Evolutionary conservation across 345 rosid species (phyloP).

Genomic region (Aquilaria malaccensis): DNA sequence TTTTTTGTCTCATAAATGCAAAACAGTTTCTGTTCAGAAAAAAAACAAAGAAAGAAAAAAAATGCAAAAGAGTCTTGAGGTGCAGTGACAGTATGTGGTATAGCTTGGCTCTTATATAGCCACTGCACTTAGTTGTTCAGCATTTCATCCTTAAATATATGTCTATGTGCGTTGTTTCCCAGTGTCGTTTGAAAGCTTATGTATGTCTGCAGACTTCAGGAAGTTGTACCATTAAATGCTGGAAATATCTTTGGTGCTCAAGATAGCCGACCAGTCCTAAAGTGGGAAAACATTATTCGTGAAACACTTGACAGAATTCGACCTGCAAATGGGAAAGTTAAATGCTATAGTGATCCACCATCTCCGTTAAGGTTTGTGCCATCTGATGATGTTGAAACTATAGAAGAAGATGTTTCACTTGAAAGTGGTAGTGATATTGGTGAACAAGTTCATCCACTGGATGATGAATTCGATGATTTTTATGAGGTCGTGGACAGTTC

Average conservation of each 20-base stretch:
- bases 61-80: no score
- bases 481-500: slow-evolving; percentile 19
- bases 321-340: slow-evolving; percentile 36
- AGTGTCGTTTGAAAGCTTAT: no score
- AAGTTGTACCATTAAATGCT: slow-evolving; percentile 90
- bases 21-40: no score
- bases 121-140: no score
- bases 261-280: slow-evolving; percentile 72
- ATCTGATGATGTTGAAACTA: slow-evolving; percentile 46
- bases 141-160: no score
- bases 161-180: no score
- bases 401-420: slow-evolving; percentile 54
- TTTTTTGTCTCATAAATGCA: no score
- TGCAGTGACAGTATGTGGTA: no score
- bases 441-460: slow-evolving; percentile 65
- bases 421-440: slow-evolving; percentile 70
- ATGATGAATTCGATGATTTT: slow-evolving; percentile 33
- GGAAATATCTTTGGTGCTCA: slow-evolving; percentile 93
- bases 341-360: slow-evolving; percentile 88
- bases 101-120: no score
- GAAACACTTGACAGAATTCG: slow-evolving; percentile 55
- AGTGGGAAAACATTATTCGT: slow-evolving; percentile 87
- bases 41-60: no score
- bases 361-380: slow-evolving; percentile 81
- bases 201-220: slow-evolving; percentile 58